Evolutionary conservation across 306 rosid species (phyloP), one percentile per base, ranked within the genome.

Genomic region (Trichosanthes truncata): DNA sequence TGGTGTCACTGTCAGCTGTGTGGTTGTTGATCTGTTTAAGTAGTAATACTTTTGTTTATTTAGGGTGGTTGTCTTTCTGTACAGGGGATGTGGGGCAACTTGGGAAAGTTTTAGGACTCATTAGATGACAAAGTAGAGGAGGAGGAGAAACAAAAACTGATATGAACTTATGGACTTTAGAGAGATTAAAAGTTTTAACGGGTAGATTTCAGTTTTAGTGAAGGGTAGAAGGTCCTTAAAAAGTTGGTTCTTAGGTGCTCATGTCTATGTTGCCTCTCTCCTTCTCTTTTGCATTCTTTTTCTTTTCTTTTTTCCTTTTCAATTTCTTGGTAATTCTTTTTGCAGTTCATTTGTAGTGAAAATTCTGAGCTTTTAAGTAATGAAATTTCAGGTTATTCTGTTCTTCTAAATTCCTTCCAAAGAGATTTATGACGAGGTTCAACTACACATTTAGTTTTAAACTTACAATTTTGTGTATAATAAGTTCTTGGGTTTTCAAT

Each of bases 281-380:
- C 60, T 63, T 82, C 79, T 85, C 80, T 86, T 81, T 65, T 81
- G 88, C 88, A 82, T 91, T 93, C 89, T 82, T 91, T 90, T 87
- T 85, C 88, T 80, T 91, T 92, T 87, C n/a, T 80, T 90, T 89
- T 86, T 85, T 73, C 80, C 59, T 77, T 84, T 80, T 80, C 80
- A 33, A 69, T 80, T 85, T 91, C 92, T 82, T 87, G 87, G 90
- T 92, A 89, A 93, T 93, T 93, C 98, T 93, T 96, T 96, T 96
- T 96, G 98, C 97, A 96, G 98, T 91, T 90, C 85, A 89, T 88
- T 91, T 96, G 91, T 91, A 91, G 97, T 89, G 84, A 83, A 87
- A 84, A 61, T 85, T 90, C 83, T 88, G 89, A 87, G 89, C 86
- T 87, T 81, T 87, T 81, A 87, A 89, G 93, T 84, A 89, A 88